phyloP scores from a whole-genome alignment of 345 rosid species.

The Dipteronia sinensis region DNA sequence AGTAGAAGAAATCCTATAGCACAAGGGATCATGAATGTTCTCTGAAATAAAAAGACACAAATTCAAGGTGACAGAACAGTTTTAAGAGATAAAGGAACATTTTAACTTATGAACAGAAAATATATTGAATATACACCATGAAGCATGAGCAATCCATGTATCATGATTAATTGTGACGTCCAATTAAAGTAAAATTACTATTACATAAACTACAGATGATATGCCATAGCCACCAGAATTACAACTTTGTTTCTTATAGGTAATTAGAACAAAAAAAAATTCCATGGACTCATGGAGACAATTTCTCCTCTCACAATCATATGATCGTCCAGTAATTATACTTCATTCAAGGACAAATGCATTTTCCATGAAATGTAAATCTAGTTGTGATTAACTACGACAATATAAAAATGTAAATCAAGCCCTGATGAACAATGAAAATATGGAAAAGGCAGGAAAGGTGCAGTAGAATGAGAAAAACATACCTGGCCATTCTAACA shows the following conservation, averaged over 20 bases:
- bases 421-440: background rate
- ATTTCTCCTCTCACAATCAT: background rate
- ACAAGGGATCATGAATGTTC: background rate
- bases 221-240: background rate
- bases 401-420: background rate
- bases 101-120: background rate
- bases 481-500: constrained; percentile 76
- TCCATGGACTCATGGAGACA: background rate
- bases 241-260: background rate
- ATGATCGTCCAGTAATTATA: background rate
- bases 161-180: background rate
- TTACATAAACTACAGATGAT: background rate
- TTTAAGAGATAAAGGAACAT: background rate
- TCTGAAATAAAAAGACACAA: background rate
- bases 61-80: background rate
- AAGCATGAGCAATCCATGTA: constrained; percentile 17
- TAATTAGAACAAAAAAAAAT: background rate
- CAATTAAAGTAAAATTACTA: background rate
- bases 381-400: background rate
- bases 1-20: background rate
- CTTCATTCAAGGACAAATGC: background rate
- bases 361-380: constrained; percentile 6
- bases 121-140: constrained; percentile 3
- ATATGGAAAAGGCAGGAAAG: background rate
- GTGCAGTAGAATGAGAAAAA: constrained; percentile 14